Evolutionary conservation across 805 yeast genomes (phyloP), one percentile per base, ranked within the genome.

Genomic region (Ogataea nakhonphanomensis): DNA sequence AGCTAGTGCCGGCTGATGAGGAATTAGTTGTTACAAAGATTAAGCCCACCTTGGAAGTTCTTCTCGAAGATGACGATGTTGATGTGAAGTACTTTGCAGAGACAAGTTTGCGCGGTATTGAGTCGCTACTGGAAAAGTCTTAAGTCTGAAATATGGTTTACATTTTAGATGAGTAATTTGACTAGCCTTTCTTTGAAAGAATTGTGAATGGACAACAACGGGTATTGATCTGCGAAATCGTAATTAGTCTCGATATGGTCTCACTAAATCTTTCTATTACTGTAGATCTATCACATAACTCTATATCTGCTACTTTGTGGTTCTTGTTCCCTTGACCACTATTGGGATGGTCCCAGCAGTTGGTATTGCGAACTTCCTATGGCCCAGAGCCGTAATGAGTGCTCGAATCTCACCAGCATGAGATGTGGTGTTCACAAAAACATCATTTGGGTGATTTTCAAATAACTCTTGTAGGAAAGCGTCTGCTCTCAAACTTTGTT

Each of bases 1-100:
- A 79, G 11, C 65, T 85, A 7, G 33, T 43, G 21, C 51, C 53
- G 7, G 64, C 63, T 28, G 39, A 59, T 9, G 49, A 59, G 53
- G 55, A 62, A n/a, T 54, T 75, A 33, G 70, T 81, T 22, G 57
- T 67, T 29, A 62, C 65, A 15, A 73, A 78, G 30, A 74, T 90
- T 28, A 53, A 80, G 35, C 84, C 93, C 23, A 70, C 75, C 29
- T 73, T 93, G 54, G 77, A 81, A 53, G 73, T 69, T 35, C 73
- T 91, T 56, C 66, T 70, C 43, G 69, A 71, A 31, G 98, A 93
- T 64, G 70, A 67, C 29, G 99, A 93, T 60, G 79, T 79, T 17
- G 99, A 93, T 65, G 99, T 93, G 47, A 78, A 89, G 59, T 91
- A 73, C 66, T 93, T 79, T 66, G 89, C 96, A 7, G 70, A 70